Conservation (phyloP, 176 grass and related monocot species). For the Elymus sibiricus region DNA sequence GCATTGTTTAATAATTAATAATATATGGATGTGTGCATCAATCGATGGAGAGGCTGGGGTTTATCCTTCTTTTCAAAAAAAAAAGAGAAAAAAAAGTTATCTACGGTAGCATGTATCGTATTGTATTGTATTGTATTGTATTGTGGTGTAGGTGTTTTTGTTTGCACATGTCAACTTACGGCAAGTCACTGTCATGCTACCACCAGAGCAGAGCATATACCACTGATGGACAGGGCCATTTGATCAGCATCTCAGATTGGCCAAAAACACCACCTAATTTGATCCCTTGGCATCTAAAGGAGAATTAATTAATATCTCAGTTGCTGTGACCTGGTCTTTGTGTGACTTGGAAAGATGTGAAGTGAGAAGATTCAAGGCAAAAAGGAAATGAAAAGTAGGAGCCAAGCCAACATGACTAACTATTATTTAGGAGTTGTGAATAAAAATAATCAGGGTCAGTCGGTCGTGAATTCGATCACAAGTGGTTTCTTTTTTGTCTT, state of each 20-base stretch:
- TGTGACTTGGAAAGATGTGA: not conserved
- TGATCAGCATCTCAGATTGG: not conserved
- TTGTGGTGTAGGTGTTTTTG: not conserved
- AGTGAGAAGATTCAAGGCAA: constrained; percentile 17
- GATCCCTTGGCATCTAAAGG: not conserved
- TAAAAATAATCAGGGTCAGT: too few species aligned
- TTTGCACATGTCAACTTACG: constrained; percentile 30
- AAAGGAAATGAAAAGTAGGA: too few species aligned
- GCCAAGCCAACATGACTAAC: too few species aligned
- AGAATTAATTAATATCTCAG: constrained; percentile 30
- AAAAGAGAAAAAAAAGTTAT: too few species aligned
- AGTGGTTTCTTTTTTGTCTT: too few species aligned
- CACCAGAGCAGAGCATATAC: not conserved
- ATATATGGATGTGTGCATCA: too few species aligned
- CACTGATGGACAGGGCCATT: constrained; percentile 8
- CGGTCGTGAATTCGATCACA: too few species aligned
- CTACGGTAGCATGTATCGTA: not conserved
- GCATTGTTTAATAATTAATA: too few species aligned
- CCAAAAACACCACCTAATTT: not conserved
- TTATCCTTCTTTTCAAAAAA: too few species aligned
- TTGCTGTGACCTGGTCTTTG: constrained; percentile 7
- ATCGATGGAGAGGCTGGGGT: too few species aligned
- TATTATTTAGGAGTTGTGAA: too few species aligned
- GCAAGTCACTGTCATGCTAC: constrained; percentile 31
- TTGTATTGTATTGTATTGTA: too few species aligned